Evolutionary conservation across 495 filamentous ascomycete genomes (phyloP), one percentile per base, ranked within the genome.

Genomic region (Emericellopsis terricola): DNA sequence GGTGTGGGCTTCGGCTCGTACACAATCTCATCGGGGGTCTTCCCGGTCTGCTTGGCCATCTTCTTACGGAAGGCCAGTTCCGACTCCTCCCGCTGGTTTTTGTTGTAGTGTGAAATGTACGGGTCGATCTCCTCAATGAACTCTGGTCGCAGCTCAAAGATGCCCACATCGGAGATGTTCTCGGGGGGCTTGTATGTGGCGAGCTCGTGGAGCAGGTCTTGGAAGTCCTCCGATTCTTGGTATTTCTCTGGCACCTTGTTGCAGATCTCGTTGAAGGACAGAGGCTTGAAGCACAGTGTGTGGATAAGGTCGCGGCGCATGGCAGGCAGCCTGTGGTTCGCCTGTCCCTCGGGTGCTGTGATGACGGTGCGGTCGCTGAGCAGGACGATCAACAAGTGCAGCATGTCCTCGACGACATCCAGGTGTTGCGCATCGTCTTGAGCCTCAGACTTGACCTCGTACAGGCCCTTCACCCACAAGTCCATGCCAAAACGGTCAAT

Each of bases 61-160:
- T 81, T 78, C 33, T 75, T 76, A 37, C 73, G 79, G 53, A 85
- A 94, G 13, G 81, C 78, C 36, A 64, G 76, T 57, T 99, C 89
- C 0, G 86, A 81, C 49, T 99, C 89, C 45, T 99, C 89, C 17
- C 89, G 78, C 52, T 96, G 91, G 50, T 96, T 96, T 52, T 93
- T 91, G 41, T 71, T 85, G 56, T 89, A 99, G 43, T 94, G 81
- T 10, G 84, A 76, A 44, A 82, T 82, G 47, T 94, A 99, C 3
- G 89, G 89, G 50, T 99, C 89, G 19, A 96, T 70, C 17, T 91
- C 65, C 35, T 80, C 77, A 18, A 92, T 64, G 41, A 75, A 83
- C 36, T 93, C 67, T 0, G 76, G 69, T 53, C 87, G 93, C 28
- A 99, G 61, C 47, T 92, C 84, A 44, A 99, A 96, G 1, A 80